Evolutionary conservation across 208 protist species (phyloP).

Genomic region (Vickermania ingenoplastis): DNA sequence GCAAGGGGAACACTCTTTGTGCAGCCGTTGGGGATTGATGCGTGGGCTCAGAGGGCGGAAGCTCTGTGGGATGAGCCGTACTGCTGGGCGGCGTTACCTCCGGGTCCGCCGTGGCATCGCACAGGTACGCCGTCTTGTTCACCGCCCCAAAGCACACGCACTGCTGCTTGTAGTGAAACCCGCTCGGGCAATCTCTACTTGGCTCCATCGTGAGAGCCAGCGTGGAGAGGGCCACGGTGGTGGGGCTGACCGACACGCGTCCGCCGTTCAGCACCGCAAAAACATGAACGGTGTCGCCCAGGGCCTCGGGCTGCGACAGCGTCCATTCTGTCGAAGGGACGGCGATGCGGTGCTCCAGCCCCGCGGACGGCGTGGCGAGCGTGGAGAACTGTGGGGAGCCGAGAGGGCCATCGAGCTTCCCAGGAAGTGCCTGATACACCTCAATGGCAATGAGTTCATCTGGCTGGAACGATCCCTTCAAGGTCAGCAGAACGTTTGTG

Average conservation of each 20-base stretch:
- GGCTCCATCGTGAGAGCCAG: constrained; percentile 36
- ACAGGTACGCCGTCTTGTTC: constrained; percentile 23
- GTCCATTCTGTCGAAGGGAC: background rate
- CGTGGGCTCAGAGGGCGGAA: background rate
- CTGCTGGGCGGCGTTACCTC: background rate
- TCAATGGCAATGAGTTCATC: constrained; percentile 17
- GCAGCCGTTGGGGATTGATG: background rate
- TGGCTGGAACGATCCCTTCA: constrained; percentile 15
- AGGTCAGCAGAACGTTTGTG: background rate
- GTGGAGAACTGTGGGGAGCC: constrained; percentile 7
- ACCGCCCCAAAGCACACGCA: constrained; percentile 12
- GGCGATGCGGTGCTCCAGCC: constrained; percentile 1
- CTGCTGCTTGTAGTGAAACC: constrained; percentile 20
- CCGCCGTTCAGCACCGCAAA: constrained; percentile 27
- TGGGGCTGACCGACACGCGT: constrained; percentile 16
- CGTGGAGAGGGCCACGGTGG: constrained; percentile 38
- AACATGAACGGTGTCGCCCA: constrained; percentile 10
- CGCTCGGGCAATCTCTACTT: constrained; percentile 30
- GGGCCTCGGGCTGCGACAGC: background rate
- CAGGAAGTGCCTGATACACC: constrained; percentile 11
- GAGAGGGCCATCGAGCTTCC: background rate
- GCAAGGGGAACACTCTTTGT: background rate
- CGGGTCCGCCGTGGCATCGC: constrained; percentile 1
- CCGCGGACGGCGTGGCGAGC: constrained; percentile 9
- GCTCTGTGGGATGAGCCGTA: background rate